These are phyloP conservation scores for Sarocladium strictum DNA, from an alignment of 2,329 filamentous ascomycete species.

Conservation along the genomic window DNA sequence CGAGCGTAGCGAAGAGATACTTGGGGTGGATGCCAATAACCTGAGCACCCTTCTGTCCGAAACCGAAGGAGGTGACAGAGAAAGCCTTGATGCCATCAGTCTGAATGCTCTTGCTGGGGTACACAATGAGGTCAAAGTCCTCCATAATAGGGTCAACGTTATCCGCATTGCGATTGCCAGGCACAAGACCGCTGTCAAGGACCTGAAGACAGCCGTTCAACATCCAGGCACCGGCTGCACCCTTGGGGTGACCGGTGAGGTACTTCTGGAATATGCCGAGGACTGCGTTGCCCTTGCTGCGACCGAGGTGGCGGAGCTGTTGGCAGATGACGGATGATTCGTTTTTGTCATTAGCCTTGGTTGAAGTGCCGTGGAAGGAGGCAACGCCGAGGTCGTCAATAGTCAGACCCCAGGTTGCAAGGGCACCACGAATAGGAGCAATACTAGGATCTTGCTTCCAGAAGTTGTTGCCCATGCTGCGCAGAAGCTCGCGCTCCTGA, in stretches of 20 bases:
- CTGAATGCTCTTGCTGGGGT: slow-evolving; percentile 90
- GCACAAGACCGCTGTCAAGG: slow-evolving; percentile 87
- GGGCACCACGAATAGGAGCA: slow-evolving; percentile 87
- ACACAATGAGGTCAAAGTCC: slow-evolving; percentile 96
- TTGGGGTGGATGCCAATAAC: slow-evolving; percentile 95
- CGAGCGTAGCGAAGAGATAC: slow-evolving; percentile 92
- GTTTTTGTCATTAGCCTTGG: slow-evolving; percentile 99
- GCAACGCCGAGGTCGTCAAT: slow-evolving; percentile 93
- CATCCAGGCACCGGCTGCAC: slow-evolving; percentile 99
- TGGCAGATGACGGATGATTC: slow-evolving; percentile 96
- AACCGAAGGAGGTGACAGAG: slow-evolving; percentile 97
- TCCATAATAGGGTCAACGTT: slow-evolving; percentile 96
- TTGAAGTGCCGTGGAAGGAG: slow-evolving; percentile 98
- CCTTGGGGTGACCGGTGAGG: slow-evolving; percentile 97
- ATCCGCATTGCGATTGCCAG: slow-evolving; percentile 96
- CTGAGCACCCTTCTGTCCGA: slow-evolving; percentile 98
- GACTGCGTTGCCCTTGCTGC: slow-evolving; percentile 92
- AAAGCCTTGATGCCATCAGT: slow-evolving; percentile 98
- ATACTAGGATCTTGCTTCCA: slow-evolving; percentile 95
- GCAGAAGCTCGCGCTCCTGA: slow-evolving; percentile 88
- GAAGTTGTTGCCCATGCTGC: slow-evolving; percentile 95
- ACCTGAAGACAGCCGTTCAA: slow-evolving; percentile 97
- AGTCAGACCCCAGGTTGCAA: slow-evolving; percentile 96
- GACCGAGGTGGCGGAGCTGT: slow-evolving; percentile 89
- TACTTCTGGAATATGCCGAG: slow-evolving; percentile 99